Base-by-base conservation (phyloP, 345 rosid species). In the Rhodamnia rubescens region DNA sequence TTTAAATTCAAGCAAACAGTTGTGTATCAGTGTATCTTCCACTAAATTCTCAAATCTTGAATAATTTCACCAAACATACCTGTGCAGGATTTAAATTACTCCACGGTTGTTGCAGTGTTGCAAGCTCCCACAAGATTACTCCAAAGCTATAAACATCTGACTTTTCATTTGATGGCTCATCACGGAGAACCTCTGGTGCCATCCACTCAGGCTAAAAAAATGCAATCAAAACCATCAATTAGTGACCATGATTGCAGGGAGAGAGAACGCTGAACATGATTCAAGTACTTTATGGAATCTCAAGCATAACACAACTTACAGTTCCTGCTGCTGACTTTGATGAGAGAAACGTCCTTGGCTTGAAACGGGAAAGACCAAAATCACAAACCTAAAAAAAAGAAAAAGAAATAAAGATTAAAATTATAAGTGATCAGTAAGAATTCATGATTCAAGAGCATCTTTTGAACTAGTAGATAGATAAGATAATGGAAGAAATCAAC, bases 311-410 rank as follows among this genome's bases (percentile, higher is more conserved):
- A 87, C 50, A 87, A 92, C 99, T 93, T 96, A 96, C 99, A 18
- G 99, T 98, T 89, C 99, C 99, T 82, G 99, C 99, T 44, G 99
- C 99, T 54, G 99, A 95, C 89, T 98, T 98, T 83, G 99, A 98
- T 83, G 99, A 96, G 74, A 98, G 96, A 87, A 95, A 98, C 52
- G 99, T 98, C 90, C 92, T 95, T 61, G 98, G 98, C 89, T 98
- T 98, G 74, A 96, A 91, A 83, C 99, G 97, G 52, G 99, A 97
- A 88, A 97, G 99, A 82, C 99, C 99, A 91, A 97, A 97, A 92
- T 96, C 99, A 85, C 98, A 94, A 86, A 98, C 99, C 99, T 90
- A 89, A 87, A 44, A 53, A 50, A 83, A 50, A 84, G 53, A 85
- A 12, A 75, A 86, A 44, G 83, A 8, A 57, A 84, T 49, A 78